Conservation (phyloP, 495 filamentous ascomycete species). For the Neurospora africana region DNA sequence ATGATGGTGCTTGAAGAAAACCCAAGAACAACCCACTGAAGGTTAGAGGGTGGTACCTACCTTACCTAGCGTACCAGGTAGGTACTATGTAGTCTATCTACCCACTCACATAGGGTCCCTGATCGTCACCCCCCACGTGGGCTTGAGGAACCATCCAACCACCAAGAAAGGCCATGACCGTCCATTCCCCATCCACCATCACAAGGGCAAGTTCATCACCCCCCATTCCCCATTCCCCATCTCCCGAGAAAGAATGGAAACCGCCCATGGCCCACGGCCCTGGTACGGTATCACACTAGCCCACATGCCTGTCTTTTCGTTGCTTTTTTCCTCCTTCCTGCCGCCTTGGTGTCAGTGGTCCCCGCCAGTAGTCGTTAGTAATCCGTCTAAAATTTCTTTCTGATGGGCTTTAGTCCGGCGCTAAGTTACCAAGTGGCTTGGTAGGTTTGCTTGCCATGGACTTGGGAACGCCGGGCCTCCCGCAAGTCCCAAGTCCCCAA, state of each 20-base stretch:
- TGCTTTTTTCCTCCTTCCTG: background rate
- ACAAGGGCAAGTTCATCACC: background rate
- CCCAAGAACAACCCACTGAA: background rate
- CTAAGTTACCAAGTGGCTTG: background rate
- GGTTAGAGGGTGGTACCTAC: background rate
- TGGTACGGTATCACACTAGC: background rate
- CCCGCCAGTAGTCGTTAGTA: no score
- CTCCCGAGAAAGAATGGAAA: background rate
- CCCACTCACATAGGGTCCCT: background rate
- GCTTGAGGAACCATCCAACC: background rate
- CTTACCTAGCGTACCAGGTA: background rate
- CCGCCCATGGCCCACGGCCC: background rate
- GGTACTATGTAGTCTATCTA: background rate
- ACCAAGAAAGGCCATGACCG: background rate
- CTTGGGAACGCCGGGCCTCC: background rate
- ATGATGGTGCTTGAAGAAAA: background rate
- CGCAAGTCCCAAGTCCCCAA: background rate
- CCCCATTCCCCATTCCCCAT: background rate
- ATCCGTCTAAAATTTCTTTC: background rate
- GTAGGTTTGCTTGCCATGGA: background rate
- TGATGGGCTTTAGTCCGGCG: background rate
- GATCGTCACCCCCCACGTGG: background rate
- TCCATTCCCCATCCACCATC: background rate
- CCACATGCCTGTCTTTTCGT: background rate
- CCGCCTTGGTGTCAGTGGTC: background rate